Evolutionary conservation across 257 asterid species (phyloP), one percentile per base, ranked within the genome.

Genomic region (Solanum okadae): DNA sequence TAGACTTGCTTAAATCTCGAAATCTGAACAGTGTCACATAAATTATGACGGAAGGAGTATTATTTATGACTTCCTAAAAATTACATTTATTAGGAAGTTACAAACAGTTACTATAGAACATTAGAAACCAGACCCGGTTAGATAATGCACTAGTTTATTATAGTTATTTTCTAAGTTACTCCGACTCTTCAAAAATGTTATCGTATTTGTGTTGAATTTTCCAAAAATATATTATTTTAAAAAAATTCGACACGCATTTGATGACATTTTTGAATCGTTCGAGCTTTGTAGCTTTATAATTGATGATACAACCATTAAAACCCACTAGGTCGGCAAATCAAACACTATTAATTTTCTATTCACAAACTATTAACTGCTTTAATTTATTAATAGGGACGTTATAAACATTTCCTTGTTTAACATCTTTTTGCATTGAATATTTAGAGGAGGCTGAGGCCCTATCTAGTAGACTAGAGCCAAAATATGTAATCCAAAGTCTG

Each of bases 361-460:
- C 31, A 49, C 23, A 29, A 29, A 81, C 31, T 49, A 18, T 20
- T 82, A 29, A 82, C 29, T 79, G 29, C 86, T 29, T 49, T 81
- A 49, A 79, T 27, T 46, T 81, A 82, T 31, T 82, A 82, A 29
- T 49, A 20, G 68, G 70, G 31, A 49, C 29, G 59, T 77, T 49
- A 82, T 40, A 77, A 40, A 38, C 11, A 49, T 82, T 18, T 82
- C 52, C 29, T 20, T 49, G 68, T 25, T 10, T 15, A 15, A 44
- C 10, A 27, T 23, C 68, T 81, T 9, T 44, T 46, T 29, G 70
- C 70, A 29, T 46, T 5, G 70, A 82, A 20, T 49, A 18, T 44
- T 82, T 82, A 31, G 70, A 82, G 86, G 44, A 44, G 49, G 18
- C 14, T 82, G 25, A 81, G 86, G 86, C 68, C 20, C 68, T 29